phyloP scores from a whole-genome alignment of 2,329 filamentous ascomycete genomes.

The Biscogniauxia mediterranea region DNA sequence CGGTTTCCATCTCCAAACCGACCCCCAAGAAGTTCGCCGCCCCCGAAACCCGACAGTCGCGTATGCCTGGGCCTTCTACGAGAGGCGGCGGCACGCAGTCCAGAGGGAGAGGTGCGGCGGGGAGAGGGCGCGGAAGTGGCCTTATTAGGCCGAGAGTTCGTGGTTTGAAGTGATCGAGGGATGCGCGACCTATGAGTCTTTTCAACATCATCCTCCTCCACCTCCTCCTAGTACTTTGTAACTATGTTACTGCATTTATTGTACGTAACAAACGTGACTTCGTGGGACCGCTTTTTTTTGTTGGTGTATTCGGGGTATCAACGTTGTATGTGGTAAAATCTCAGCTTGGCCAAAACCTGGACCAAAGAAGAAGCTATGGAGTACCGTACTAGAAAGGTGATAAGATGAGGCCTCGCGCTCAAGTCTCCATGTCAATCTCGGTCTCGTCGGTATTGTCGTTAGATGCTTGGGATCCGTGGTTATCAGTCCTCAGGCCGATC shows the following conservation, averaged over 20 bases:
- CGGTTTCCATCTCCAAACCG: conserved; percentile 54
- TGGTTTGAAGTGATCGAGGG: conserved; percentile 40
- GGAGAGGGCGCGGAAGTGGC: conserved; percentile 45
- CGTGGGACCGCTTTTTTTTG: neutral
- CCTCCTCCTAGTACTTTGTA: neutral
- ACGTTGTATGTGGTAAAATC: neutral
- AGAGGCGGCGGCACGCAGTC: conserved; percentile 36
- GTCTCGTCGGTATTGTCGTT: conserved; percentile 30
- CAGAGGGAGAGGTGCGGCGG: conserved; percentile 35
- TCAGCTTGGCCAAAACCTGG: neutral
- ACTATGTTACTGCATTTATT: no score
- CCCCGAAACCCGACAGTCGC: conserved; percentile 44
- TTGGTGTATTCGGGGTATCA: neutral
- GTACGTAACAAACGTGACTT: neutral
- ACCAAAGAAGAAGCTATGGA: neutral
- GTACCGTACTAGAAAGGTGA: conserved; percentile 2
- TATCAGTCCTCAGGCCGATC: conserved; percentile 68
- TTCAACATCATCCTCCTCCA: no score
- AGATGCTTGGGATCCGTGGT: conserved; percentile 41
- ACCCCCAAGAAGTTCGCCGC: conserved; percentile 44
- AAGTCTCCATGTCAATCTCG: conserved; percentile 40
- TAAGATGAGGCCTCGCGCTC: conserved; percentile 7
- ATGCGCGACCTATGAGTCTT: neutral
- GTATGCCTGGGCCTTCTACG: conserved; percentile 42
- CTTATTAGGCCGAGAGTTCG: conserved; percentile 46